These are phyloP conservation scores for Diaporthe citriasiana DNA, from an alignment of 2,329 filamentous ascomycete genomes.

Conservation along the genomic window DNA sequence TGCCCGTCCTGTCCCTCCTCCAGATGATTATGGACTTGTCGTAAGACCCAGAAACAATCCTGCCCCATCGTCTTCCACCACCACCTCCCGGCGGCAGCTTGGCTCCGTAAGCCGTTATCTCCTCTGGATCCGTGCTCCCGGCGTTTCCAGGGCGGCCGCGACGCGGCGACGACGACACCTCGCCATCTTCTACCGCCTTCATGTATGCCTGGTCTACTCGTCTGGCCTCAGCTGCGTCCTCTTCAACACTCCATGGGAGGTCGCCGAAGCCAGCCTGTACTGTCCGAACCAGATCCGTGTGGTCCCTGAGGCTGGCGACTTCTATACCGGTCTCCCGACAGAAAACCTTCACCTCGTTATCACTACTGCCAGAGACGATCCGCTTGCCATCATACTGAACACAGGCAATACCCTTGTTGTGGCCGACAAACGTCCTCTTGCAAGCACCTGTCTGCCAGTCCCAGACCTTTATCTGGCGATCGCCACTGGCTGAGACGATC, in stretches of 20 bases:
- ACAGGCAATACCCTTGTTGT: constrained; percentile 96
- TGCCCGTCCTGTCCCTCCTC: constrained; percentile 86
- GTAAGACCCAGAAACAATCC: constrained; percentile 98
- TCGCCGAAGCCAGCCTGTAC: constrained; percentile 97
- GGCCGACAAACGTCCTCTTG: constrained; percentile 83
- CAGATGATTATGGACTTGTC: constrained; percentile 97
- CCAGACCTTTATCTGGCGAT: constrained; percentile 95
- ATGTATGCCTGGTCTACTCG: constrained; percentile 82
- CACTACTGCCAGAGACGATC: constrained; percentile 95
- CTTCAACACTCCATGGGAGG: constrained; percentile 81
- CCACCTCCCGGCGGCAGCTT: constrained; percentile 93
- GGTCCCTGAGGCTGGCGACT: constrained; percentile 87
- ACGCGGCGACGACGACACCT: constrained; percentile 55
- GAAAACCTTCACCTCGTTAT: constrained; percentile 96
- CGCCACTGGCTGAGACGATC: constrained; percentile 94
- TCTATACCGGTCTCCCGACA: constrained; percentile 88
- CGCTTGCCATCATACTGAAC: constrained; percentile 95
- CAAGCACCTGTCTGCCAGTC: constrained; percentile 85
- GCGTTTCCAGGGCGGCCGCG: constrained; percentile 69
- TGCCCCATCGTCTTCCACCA: constrained; percentile 82
- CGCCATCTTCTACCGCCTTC: constrained; percentile 67
- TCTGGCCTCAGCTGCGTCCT: constrained; percentile 80
- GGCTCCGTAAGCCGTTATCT: constrained; percentile 85
- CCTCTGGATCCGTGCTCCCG: constrained; percentile 80
- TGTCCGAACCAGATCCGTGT: constrained; percentile 88